Base-by-base conservation (phyloP, 2,329 filamentous ascomycete species). In the Alternaria hordeiaustralica region DNA sequence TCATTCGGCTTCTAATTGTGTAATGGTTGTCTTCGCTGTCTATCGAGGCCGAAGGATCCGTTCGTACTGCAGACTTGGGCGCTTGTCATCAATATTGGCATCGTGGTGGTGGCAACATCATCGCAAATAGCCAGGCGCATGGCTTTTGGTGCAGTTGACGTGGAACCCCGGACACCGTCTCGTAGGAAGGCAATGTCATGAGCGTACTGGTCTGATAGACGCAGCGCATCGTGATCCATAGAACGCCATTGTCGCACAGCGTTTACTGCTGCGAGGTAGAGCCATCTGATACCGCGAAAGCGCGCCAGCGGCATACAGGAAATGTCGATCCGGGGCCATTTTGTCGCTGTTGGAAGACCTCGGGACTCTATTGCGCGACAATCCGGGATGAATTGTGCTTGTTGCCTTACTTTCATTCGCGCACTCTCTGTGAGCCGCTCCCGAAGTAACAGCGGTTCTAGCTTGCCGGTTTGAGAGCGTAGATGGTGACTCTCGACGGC, bases 201-300 rank as follows among this genome's bases (percentile, higher is more conserved):
- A 30, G 44, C 43, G 51, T 51, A 20, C 12, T 49, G 21, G 5
- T 44, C 13, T n/a, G 43, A 18, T 55, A 33, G 18, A 33, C 11
- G 11, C 33, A 13, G 33, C 44, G 18, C n/a, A 36, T 20, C 18
- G 45, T 33, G 45, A 30, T 30, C 18, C 15, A 11, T 25, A 3
- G 15, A 9, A 51, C n/a, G 33, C 23, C 28, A 47, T 15, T 43
- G 45, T 61, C 20, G 33, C 30, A 61, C 58, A 36, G 20, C 45
- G 47, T 60, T 0, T 33, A 33, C 60, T 46, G 50, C 30, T 62
- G 55, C 43, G 21, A 26, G 15, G 20, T n/a, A 26, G 53, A 45
- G 60, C 58, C 53, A 58, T 63, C 21, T 63, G 63, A 63, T 57
- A 58, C 21, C 56, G 60, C 56, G 47, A 50, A 28, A 53, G 46